Base-by-base conservation (phyloP, 2,329 filamentous ascomycete species). In the Alternaria atra region DNA sequence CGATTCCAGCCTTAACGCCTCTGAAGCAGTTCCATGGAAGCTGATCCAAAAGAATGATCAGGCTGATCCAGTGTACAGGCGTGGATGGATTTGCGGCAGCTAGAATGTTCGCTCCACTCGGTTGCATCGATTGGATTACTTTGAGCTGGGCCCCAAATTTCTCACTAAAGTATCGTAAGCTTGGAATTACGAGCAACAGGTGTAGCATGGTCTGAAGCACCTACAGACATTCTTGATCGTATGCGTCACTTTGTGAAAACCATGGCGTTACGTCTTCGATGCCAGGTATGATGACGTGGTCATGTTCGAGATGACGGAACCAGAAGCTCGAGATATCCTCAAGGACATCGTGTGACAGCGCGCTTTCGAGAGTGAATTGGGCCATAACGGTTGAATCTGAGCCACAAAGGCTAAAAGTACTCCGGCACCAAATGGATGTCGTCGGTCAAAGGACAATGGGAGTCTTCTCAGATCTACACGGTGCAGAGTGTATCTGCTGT, bases 21-120 rank as follows among this genome's bases (percentile, higher is more conserved):
- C 55, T 23, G 42, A 58, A 58, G 47, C 55, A 58, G 20, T 58
- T 58, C 46, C 55, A 20, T 27, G 55, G 47, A 12, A 53, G 23
- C 35, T 58, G 39, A 27, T 53, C 35, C 25, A 58, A 29, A 43
- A 53, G 27, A 13, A 58, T 54, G 30, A 58, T 46, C 15, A 58
- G 32, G 35, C 55, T 53, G 29, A 58, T 30, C 55, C 55, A 52
- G 17, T 58, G 55, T 25, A 58, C 27, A 25, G 35, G 48, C 32
- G 37, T 58, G 10, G 4, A 15, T 35, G 48, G 55, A 6, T 58
- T 54, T 30, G 47, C 39, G 13, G 55, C 55, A 23, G 20, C 34
- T 27, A 58, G 3, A 15, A 58, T 58, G 0, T 58, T 29, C 27
- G 30, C 47, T 23, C 42, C 42, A 5, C n/a, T 27, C n/a, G 42